Conservation (phyloP, 768 basidiomycete species). For the Boletus tomentosulus region DNA sequence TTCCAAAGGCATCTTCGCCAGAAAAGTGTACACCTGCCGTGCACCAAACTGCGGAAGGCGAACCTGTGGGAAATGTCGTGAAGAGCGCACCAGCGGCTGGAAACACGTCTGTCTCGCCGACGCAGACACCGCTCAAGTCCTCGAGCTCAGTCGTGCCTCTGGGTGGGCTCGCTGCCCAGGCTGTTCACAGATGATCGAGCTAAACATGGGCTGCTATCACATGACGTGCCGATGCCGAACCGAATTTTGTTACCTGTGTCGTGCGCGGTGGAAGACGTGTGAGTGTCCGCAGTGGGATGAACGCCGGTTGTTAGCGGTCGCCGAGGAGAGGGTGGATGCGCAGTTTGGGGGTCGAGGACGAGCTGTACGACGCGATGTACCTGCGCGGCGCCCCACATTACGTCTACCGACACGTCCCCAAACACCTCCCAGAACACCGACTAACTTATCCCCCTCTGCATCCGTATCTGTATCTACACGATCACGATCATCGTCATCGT, state of each 20-base stretch:
- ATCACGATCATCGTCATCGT: background rate
- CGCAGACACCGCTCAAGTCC: constrained; percentile 21
- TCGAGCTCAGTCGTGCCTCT: constrained; percentile 21
- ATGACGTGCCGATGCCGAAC: constrained; percentile 39
- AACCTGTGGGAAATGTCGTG: constrained; percentile 28
- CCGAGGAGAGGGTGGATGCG: constrained; percentile 42
- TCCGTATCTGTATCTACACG: background rate
- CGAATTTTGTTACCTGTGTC: constrained; percentile 44
- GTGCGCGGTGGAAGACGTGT: constrained; percentile 1
- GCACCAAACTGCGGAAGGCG: constrained; percentile 15
- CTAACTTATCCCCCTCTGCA: background rate
- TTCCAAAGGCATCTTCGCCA: constrained; percentile 21
- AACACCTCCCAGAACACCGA: background rate
- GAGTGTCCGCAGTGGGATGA: constrained; percentile 68
- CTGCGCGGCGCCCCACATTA: constrained; percentile 6
- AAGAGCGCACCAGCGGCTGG: constrained; percentile 19
- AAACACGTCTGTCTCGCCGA: constrained; percentile 27
- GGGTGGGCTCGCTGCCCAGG: constrained; percentile 41
- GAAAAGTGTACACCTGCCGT: constrained; percentile 17
- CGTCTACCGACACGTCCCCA: background rate
- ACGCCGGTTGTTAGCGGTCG: constrained; percentile 32
- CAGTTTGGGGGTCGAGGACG: constrained; percentile 22
- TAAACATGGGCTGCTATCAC: constrained; percentile 36
- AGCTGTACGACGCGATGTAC: background rate
- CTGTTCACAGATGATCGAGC: constrained; percentile 37